Base-by-base conservation (phyloP, 805 yeast species). In the Candida berthetii region DNA sequence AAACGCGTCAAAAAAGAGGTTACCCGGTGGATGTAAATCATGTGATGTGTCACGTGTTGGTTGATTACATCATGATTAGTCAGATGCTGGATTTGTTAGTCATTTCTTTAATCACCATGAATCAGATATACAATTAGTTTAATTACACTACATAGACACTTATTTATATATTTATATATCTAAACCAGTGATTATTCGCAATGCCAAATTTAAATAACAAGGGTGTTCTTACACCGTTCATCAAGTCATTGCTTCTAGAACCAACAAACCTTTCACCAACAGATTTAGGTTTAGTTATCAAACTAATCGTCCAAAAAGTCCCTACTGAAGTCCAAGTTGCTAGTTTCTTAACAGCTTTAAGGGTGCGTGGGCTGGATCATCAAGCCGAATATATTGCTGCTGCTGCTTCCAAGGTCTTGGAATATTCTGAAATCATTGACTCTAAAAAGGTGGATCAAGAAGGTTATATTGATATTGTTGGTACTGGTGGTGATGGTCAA, bases 401-500 rank as follows among this genome's bases (percentile, higher is more conserved):
- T 8, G 96, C 97, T 0, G 96, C 88, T 1, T 66, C 68, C 17
- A 80, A 93, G 2, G 76, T 91, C 20, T 65, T 85, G 45, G 76
- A 78, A 51, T 82, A 73, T 50, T 80, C 93, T 7, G 74, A 72
- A 38, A 50, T 68, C 2, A 74, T 87, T n/a, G 65, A 71, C 9
- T 58, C 70, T 2, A 53, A 62, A 7, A 50, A 55, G 1, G 73
- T 76, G 13, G 75, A 73, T 32, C 52, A 64, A 1, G 62, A 60
- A 1, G 84, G 84, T 0, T 83, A 74, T 50, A 71, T 83, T 6
- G 99, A 93, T 60, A 86, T 93, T 25, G 99, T 93, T 6, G 99
- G 99, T 2, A 93, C 99, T 0, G 99, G 99, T 22, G 99, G 99
- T 14, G 99, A 93, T 58, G 96, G 96, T 2, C 96, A 93, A 57